A percentile compares a stretch with the other conserved stretches of the same genome.
Conservation (phyloP, 2,329 filamentous ascomycete genomes). For the Colletotrichum sp. region DNA sequence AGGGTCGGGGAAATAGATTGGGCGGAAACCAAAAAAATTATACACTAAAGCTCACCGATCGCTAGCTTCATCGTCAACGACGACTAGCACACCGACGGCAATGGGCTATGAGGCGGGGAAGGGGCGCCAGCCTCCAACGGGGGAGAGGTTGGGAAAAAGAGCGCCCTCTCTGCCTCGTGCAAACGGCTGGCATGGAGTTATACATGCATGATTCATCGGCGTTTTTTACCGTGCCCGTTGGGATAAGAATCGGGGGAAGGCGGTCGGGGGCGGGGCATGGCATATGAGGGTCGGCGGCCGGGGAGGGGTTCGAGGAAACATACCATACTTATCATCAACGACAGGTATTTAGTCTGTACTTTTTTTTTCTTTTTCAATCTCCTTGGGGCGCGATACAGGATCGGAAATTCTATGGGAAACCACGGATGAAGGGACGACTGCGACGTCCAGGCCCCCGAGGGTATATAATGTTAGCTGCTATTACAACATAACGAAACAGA, state of each 20-base stretch:
- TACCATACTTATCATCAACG: constrained; percentile 4
- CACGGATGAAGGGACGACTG: background rate
- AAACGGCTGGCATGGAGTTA: constrained; percentile 5
- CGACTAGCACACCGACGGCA: background rate
- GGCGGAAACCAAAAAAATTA: background rate
- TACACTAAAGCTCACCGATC: constrained; percentile 4
- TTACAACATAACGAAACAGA: constrained; percentile 9
- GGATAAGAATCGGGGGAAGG: background rate
- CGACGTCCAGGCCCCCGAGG: background rate
- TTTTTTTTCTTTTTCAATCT: background rate
- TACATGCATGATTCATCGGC: constrained; percentile 18
- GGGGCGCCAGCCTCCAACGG: background rate
- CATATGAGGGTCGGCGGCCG: constrained; percentile 5
- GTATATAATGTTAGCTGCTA: constrained; percentile 19
- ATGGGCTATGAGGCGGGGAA: background rate
- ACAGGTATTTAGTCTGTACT: constrained; percentile 10
- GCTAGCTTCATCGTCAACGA: background rate
- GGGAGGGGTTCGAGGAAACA: background rate
- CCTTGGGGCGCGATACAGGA: constrained; percentile 1
- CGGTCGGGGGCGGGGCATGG: background rate
- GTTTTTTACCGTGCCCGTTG: constrained; percentile 6
- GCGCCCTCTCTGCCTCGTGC: background rate
- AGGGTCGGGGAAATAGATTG: background rate
- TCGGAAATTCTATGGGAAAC: background rate
- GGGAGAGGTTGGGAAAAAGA: background rate